Evolutionary conservation across 306 rosid genomes (phyloP).

Genomic region (Astragalus glycyphyllos): DNA sequence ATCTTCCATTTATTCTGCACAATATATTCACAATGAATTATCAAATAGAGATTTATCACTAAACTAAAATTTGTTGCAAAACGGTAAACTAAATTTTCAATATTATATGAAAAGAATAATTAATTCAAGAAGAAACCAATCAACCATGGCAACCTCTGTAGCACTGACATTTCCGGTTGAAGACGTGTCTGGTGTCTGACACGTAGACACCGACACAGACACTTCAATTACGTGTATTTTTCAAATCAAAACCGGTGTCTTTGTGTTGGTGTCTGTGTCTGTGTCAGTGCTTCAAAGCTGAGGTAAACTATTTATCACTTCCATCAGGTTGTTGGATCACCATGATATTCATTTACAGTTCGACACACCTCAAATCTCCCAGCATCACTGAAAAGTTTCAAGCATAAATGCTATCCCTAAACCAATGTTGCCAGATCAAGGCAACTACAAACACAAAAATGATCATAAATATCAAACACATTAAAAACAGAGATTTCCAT

Average conservation of each 20-base stretch:
- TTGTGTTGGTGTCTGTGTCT: too few relatives aligned
- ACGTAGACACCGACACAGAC: too few relatives aligned
- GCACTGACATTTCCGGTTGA: too few relatives aligned
- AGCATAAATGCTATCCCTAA: background rate
- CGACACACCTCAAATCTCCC: constrained; percentile 42
- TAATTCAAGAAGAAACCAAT: background rate
- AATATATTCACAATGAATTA: constrained; percentile 38
- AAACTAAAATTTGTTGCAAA: too few relatives aligned
- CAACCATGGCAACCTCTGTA: background rate
- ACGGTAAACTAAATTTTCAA: too few relatives aligned
- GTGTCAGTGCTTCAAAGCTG: too few relatives aligned
- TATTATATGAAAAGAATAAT: too few relatives aligned
- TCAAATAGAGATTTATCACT: constrained; percentile 1
- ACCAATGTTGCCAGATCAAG: background rate
- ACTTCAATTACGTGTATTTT: too few relatives aligned
- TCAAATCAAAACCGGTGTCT: too few relatives aligned
- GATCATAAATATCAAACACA: background rate
- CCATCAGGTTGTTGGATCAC: constrained; percentile 38
- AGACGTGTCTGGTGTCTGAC: too few relatives aligned
- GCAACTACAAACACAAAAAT: background rate
- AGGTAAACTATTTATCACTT: constrained; percentile 25
- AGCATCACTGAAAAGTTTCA: constrained; percentile 42
- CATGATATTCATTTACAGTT: constrained; percentile 26
- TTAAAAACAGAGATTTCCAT: background rate
- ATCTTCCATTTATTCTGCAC: constrained; percentile 94